Evolutionary conservation across 345 rosid genomes (phyloP).

Genomic region (Brassica juncea): DNA sequence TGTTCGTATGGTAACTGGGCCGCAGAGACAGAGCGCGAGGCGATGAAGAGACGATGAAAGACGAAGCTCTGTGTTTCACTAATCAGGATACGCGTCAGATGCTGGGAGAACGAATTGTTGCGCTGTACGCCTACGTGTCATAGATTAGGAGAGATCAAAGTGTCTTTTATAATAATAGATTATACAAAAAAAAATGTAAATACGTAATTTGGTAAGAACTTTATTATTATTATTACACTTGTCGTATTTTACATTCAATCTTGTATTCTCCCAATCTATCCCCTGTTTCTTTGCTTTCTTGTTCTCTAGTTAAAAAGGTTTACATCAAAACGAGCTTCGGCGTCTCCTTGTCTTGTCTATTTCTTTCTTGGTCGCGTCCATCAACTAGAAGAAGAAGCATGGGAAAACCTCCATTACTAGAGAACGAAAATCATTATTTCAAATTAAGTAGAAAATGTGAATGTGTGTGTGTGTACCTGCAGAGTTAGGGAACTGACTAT

Average conservation of each 20-base stretch:
- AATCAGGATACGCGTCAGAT: too few relatives aligned
- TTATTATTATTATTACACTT: not conserved
- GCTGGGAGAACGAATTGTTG: too few relatives aligned
- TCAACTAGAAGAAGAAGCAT: constrained; percentile 22
- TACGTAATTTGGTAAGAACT: not conserved
- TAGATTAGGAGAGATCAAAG: too few relatives aligned
- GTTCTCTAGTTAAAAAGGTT: not conserved
- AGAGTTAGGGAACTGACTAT: constrained; percentile 56
- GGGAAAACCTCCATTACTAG: not conserved
- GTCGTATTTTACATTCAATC: not conserved
- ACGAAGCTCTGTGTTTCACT: too few relatives aligned
- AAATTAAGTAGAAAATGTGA: not conserved
- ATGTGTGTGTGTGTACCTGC: constrained; percentile 44
- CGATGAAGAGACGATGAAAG: too few relatives aligned
- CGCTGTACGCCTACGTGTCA: too few relatives aligned
- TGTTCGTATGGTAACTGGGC: too few relatives aligned
- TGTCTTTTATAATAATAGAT: too few relatives aligned
- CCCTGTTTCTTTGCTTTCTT: not conserved
- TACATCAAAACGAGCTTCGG: constrained; percentile 33
- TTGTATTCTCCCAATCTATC: not conserved
- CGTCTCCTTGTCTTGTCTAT: constrained; percentile 31
- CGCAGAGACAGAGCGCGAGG: too few relatives aligned
- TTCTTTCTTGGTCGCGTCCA: constrained; percentile 28
- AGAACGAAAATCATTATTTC: not conserved
- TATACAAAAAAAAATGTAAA: not conserved